Evolutionary conservation across 192 early-diverging fungal genomes (phyloP).

Genomic region (Backusella tuberculispora): DNA sequence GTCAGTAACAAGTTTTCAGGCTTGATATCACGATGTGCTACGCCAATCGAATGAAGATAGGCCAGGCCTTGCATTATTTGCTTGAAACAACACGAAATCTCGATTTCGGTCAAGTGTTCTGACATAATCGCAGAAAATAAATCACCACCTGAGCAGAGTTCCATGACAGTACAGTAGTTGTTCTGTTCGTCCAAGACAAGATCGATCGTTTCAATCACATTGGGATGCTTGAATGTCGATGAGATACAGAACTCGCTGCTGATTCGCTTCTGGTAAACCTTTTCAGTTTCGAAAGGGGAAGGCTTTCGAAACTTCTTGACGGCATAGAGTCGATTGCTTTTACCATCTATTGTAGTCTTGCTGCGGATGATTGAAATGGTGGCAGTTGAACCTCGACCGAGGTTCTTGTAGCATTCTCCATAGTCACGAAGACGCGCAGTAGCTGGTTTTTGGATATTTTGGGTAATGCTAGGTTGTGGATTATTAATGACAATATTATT

Average conservation of each 20-base stretch:
- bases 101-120: conserved; percentile 68
- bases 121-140: conserved; percentile 80
- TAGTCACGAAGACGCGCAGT: conserved; percentile 23
- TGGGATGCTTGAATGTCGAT: conserved; percentile 80
- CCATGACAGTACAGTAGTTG: conserved; percentile 81
- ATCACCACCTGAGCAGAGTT: conserved; percentile 86
- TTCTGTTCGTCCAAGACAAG: conserved; percentile 91
- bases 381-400: conserved; percentile 89
- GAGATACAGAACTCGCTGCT: conserved; percentile 95
- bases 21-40: conserved; percentile 87
- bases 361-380: conserved; percentile 81
- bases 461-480: no score
- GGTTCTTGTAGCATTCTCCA: conserved; percentile 56
- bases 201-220: conserved; percentile 92
- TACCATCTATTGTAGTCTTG: conserved; percentile 53
- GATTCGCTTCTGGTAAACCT: conserved; percentile 92
- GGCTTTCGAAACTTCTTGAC: conserved; percentile 92
- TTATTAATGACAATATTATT: neutral
- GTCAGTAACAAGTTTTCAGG: conserved; percentile 89
- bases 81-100: conserved; percentile 92
- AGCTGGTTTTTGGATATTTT: neutral
- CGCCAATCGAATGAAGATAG: conserved; percentile 90
- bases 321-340: conserved; percentile 53
- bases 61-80: conserved; percentile 87
- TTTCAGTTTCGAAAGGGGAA: conserved; percentile 80